phyloP scores from a whole-genome alignment of 768 basidiomycete species.

The Russula ochroleuca region DNA sequence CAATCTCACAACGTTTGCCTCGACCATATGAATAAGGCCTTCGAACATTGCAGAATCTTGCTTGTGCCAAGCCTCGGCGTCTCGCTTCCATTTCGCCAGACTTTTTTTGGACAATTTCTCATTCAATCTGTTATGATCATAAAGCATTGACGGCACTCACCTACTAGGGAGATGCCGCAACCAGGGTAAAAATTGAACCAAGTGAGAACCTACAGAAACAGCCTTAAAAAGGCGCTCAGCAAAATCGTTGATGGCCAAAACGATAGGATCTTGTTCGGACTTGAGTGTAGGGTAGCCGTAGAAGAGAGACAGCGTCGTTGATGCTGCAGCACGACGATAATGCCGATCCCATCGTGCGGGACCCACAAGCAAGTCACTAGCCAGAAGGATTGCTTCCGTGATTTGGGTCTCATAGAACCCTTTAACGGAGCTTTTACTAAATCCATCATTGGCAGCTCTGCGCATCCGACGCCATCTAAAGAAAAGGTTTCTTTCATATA shows the following conservation, averaged over 20 bases:
- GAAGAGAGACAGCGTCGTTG: background rate
- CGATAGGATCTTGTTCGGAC: background rate
- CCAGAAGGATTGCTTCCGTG: background rate
- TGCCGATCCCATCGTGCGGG: background rate
- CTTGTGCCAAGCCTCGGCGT: background rate
- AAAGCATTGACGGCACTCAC: background rate
- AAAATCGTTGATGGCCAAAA: background rate
- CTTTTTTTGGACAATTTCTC: background rate
- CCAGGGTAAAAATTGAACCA: background rate
- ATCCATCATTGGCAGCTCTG: background rate
- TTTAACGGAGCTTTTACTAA: background rate
- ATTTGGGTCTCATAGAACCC: background rate
- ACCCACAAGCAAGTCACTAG: background rate
- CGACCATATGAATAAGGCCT: background rate
- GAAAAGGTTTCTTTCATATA: background rate
- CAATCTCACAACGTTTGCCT: background rate
- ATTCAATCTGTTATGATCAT: background rate
- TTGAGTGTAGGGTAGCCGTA: background rate
- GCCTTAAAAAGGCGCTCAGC: background rate
- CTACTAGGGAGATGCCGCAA: background rate
- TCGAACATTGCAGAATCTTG: background rate
- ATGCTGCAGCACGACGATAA: background rate
- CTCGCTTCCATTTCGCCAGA: background rate
- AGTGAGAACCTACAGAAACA: background rate
- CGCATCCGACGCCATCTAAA: background rate